phyloP scores from a whole-genome alignment of 768 basidiomycete species.

The Xerocomus brunneocitrinus region DNA sequence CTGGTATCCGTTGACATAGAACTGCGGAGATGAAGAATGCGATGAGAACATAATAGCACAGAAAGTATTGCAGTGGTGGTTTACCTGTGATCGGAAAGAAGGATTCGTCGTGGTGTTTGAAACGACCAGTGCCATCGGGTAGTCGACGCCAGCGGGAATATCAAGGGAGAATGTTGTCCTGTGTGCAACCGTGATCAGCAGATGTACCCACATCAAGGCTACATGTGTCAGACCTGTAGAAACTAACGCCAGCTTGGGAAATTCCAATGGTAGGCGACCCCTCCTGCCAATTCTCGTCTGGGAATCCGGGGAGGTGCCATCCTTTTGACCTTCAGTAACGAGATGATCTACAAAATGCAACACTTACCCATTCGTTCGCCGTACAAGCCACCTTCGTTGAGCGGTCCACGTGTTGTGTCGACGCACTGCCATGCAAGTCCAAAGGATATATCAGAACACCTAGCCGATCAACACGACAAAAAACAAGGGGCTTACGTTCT shows the following conservation, averaged over 20 bases:
- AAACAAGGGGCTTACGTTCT: constrained; percentile 31
- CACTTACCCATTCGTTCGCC: constrained; percentile 44
- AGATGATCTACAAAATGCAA: not conserved
- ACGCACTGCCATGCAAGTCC: constrained; percentile 31
- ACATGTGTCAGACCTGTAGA: constrained; percentile 37
- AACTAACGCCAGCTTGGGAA: constrained; percentile 41
- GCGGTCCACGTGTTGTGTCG: constrained; percentile 48
- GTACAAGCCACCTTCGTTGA: constrained; percentile 58
- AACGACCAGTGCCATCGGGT: constrained; percentile 42
- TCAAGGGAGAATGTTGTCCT: constrained; percentile 38
- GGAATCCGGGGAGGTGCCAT: constrained; percentile 57
- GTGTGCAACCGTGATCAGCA: not conserved
- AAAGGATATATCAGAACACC: not conserved
- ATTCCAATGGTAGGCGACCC: constrained; percentile 41
- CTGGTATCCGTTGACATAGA: constrained; percentile 26
- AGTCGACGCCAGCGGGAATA: constrained; percentile 44
- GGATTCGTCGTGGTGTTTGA: constrained; percentile 44
- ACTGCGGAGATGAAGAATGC: constrained; percentile 3
- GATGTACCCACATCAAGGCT: not conserved
- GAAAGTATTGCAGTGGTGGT: not conserved
- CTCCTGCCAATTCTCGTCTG: constrained; percentile 42
- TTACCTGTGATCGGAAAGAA: constrained; percentile 36
- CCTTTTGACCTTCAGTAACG: constrained; percentile 20
- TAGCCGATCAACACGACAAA: not conserved
- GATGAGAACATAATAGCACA: not conserved